Evolutionary conservation across 148 eudicot genomes (phyloP), one percentile per base, ranked within the genome.

Genomic region (Heliamphora exappendiculata): DNA sequence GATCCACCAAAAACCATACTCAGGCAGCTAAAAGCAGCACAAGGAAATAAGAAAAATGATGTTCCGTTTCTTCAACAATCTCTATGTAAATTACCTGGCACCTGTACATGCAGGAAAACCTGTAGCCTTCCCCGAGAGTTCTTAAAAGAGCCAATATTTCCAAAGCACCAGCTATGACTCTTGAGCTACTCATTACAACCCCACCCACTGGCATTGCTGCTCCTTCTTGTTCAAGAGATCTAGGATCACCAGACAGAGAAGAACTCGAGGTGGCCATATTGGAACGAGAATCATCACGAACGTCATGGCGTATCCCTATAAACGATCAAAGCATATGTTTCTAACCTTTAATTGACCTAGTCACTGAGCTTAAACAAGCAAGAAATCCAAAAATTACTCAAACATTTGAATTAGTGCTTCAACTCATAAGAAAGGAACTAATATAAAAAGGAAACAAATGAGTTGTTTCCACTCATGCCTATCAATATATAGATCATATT

Each of bases 91-190:
- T n/a, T 88, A 96, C 99, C 98, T 93, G 90, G 85, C 97, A 89
- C 67, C 86, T 88, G 79, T 90, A 89, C 81, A 89, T 45, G 88
- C 93, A 93, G 39, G 93, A 89, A 73, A 93, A 93, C 79, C 98
- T 96, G 76, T 85, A 91, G 78, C 97, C 99, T 76, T 96, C 99
- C 70, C 94, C 99, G 36, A 93, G 78, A 63, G 82, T 86, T 84
- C 84, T 85, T 78, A 92, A 83, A 29, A 96, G 93, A 59, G 87
- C 72, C 78, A 96, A 76, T 59, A 96, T 82, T 74, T 93, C 98
- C 20, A 82, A 84, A 81, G 97, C 85, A 76, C 98, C 97, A 65
- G 76, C 77, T 70, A 80, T 78, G 57, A 89, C 79, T 79, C 75
- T 79, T 65, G 94, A 86, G 77, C 84, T 88, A 84, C 86, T 86